Base-by-base conservation (phyloP, 257 asterid genomes). In the Plantago elongata region DNA sequence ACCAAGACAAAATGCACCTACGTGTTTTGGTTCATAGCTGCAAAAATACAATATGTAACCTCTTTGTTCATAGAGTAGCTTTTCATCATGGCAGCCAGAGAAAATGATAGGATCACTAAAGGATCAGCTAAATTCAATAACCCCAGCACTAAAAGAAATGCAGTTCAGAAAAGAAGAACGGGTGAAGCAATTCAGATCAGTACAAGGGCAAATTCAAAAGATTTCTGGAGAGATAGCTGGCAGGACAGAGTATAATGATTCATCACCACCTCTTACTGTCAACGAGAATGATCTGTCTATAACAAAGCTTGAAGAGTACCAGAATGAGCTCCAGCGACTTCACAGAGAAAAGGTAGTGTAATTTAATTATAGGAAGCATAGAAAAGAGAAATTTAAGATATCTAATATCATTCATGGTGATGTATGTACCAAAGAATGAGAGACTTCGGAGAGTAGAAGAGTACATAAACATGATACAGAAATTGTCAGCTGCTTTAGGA, bases 181-280 rank as follows among this genome's bases (percentile, higher is more conserved):
- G 61, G 80, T 83, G 52, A 92, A 84, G 78, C 87, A 92, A 72
- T 86, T 92, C 67, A 81, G 97, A 57, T 68, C 75, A 45, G 95
- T 92, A 38, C 95, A 81, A 66, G 83, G 89, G 34, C 95, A 89
- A 65, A 82, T 89, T 43, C 95, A 83, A 54, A 92, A 83, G 76
- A 83, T 89, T 63, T 80, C 91, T 63, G 89, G 83, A 51, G 95
- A 92, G 72, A 89, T 92, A 72, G 98, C 86, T 10, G 98, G 97
- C 45, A 65, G 73, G 30, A 79, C 95, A 30, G 98, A 81, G 68
- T 89, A 84, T 49, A 73, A 73, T 45, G 97, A 84, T 69, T 74
- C 89, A 38, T 84, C 85, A 54, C 66, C 90, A 16, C 72, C 76
- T 51, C 74, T 79, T 60, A 40, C 65, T 55, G 83, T 84, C 30